Evolutionary conservation across 192 early-diverging fungal genomes (phyloP), one percentile per base, ranked within the genome.

Genomic region (Gigaspora rosea): DNA sequence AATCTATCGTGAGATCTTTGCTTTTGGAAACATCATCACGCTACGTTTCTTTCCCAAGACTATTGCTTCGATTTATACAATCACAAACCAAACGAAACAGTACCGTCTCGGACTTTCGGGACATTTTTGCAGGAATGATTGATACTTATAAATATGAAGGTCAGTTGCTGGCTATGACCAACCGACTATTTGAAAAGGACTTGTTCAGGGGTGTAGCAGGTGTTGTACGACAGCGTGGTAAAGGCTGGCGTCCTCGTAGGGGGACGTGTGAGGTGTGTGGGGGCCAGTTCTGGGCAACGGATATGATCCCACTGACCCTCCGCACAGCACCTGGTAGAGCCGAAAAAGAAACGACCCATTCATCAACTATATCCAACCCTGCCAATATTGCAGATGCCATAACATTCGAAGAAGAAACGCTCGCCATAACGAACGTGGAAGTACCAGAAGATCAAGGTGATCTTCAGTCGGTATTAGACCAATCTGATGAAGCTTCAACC

Each of bases 141-240:
- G 85, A 90, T 64, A 90, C 88, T 27, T 90, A 86, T 76, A 88
- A 88, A 79, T 90, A 90, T 63, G 88, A 90, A 81, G 88, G 88
- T 13, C 84, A 90, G 67, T 50, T 90, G 36, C 66, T 90, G 57
- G 84, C 85, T 56, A 85, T 90, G 88, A 90, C 88, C n/a, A 88
- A 88, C 56, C 82, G 84, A 36, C 71, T 90, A 7, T 90, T 90
- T 79, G 88, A 90, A 59, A 83, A 86, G 36, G 88, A 90, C 54
- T 52, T 90, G 62, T 90, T 86, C 70, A 57, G 74, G 62, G 83
- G 85, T 36, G 83, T 90, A 33, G 79, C 86, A 73, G 78, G 85
- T 47, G 81, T 90, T 62, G 85, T 86, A 13, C 82, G 82, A 61
- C 85, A 85, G 61, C 72, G 83, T 71, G 78, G 82, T 33, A 85